phyloP scores from a whole-genome alignment of 1,284 basidiomycete species.

The Cronartium quercuum region DNA sequence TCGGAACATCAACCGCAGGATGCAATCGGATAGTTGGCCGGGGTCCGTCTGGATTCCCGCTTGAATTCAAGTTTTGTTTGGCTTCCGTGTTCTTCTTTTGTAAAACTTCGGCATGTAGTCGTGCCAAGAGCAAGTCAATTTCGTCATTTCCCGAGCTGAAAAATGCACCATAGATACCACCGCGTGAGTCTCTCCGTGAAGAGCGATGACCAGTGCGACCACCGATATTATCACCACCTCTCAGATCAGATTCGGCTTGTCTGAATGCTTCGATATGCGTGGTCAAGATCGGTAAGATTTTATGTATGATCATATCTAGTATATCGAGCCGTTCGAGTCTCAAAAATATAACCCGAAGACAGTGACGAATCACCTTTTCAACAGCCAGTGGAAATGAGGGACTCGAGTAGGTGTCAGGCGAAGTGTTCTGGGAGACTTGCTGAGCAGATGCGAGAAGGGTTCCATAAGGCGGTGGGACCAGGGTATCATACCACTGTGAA shows the following conservation, averaged over 20 bases:
- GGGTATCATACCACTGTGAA: constrained; percentile 21
- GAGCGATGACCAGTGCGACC: constrained; percentile 67
- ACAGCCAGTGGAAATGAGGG: constrained; percentile 80
- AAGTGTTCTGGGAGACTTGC: background rate
- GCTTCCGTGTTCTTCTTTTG: constrained; percentile 1
- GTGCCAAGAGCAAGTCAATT: constrained; percentile 70
- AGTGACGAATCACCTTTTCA: constrained; percentile 65
- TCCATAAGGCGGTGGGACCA: constrained; percentile 6
- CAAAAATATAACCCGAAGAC: constrained; percentile 58
- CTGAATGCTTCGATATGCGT: constrained; percentile 81
- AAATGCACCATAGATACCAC: constrained; percentile 56
- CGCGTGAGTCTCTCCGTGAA: constrained; percentile 63
- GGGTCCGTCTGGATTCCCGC: constrained; percentile 52
- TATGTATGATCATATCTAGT: constrained; percentile 69
- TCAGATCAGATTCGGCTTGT: constrained; percentile 46
- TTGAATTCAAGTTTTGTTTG: background rate
- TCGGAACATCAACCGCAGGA: constrained; percentile 72
- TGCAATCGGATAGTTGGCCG: constrained; percentile 53
- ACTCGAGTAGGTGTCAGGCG: constrained; percentile 9
- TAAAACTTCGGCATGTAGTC: constrained; percentile 37
- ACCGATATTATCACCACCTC: constrained; percentile 52
- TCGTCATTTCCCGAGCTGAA: constrained; percentile 57
- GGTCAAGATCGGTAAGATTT: constrained; percentile 77
- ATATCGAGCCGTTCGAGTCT: constrained; percentile 63
- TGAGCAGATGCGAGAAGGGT: background rate